Evolutionary conservation across 345 rosid species (phyloP).

Genomic region (Murraya koenigii): DNA sequence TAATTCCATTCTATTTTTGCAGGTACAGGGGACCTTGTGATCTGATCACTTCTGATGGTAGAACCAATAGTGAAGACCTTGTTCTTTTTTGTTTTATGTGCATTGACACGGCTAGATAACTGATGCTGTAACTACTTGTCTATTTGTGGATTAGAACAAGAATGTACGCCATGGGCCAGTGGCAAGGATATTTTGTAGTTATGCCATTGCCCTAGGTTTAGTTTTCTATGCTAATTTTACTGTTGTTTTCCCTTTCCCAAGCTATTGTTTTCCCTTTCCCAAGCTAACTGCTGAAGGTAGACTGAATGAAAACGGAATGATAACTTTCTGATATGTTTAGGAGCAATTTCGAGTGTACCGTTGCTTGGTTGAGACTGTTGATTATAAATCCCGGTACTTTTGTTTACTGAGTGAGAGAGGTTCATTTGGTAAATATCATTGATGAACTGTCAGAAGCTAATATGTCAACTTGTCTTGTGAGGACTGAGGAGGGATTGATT

Average conservation of each 20-base stretch:
- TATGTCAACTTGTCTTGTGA: not conserved
- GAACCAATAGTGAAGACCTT: conserved; percentile 45
- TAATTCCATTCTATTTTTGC: conserved; percentile 19
- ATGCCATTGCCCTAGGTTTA: conserved; percentile 41
- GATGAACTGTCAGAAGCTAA: not conserved
- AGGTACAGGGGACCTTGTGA: conserved; percentile 42
- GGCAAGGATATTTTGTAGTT: conserved; percentile 53
- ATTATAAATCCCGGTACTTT: not conserved
- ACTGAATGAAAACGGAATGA: conserved; percentile 30
- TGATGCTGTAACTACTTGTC: conserved; percentile 29
- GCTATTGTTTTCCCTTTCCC: conserved; percentile 25
- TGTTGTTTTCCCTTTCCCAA: conserved; percentile 15
- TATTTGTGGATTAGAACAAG: conserved; percentile 44
- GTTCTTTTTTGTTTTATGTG: conserved; percentile 31
- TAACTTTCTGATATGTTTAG: conserved; percentile 12
- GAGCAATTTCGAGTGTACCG: not conserved
- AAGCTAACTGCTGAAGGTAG: conserved; percentile 31
- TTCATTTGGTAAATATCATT: not conserved
- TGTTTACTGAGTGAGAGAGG: not conserved
- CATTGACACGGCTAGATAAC: conserved; percentile 46
- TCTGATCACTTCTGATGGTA: conserved; percentile 33
- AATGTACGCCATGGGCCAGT: conserved; percentile 33
- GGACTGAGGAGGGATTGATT: not conserved
- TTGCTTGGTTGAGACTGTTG: not conserved
- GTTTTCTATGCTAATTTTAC: conserved; percentile 28